Base-by-base conservation (phyloP, 805 yeast genomes). In the Candida pseudofarinosa region DNA sequence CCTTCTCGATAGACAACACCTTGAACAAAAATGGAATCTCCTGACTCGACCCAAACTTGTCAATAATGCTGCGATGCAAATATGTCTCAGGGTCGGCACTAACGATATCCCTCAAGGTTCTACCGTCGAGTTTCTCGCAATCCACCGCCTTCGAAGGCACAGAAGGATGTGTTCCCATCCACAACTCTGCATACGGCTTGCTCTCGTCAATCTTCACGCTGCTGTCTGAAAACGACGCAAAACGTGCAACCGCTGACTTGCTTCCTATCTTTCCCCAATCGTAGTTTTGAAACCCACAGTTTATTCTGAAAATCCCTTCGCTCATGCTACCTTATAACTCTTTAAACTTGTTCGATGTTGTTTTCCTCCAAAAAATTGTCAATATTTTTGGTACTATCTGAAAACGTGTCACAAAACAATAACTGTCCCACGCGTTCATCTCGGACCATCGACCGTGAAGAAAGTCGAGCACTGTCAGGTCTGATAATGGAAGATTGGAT, bases 111-210 rank as follows among this genome's bases (percentile, higher is more conserved):
- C 89, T 74, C 60, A 93, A 74, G 16, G 80, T 73, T 51, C 76
- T 67, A 26, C 83, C 83, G 15, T 71, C 63, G 16, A 51, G 48
- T 17, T 52, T 56, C 6, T 47, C 53, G 26, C 57, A 60, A 19
- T 68, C 76, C 19, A 76, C 74, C 38, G 78, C 76, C 38, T 65
- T 66, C 15, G 96, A 84, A 20, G 98, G 97, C 10, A 85, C 89
- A 37, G 85, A 85, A 41, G 95, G 91, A 62, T 93, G 99, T 19
- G 98, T 89, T 33, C 99, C 99, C 99, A 93, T 93, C 99, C 99
- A 93, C 52, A 93, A 73, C 65, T 93, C 99, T 14, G 99, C 99
- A 59, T 93, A 93, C 8, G 99, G 98, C 58, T 81, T 79, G 32
- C 73, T 41, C 55, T 84, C 90, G 51, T 85, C 88, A 42, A 89